Evolutionary conservation across 2,329 filamentous ascomycete species (phyloP), one percentile per base, ranked within the genome.

Genomic region (Graphium sp.): DNA sequence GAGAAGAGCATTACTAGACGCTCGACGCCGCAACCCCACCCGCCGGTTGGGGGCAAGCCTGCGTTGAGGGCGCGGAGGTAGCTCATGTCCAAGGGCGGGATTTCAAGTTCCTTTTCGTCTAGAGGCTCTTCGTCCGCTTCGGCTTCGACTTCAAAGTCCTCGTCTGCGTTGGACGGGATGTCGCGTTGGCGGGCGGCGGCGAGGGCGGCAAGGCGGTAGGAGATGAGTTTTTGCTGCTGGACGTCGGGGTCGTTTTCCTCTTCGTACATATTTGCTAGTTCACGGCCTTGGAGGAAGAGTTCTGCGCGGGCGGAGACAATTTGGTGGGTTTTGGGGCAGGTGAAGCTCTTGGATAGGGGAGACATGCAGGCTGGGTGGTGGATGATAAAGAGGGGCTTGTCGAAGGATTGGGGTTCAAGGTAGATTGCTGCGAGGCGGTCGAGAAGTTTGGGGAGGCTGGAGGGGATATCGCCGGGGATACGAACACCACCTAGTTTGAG

Each of bases 231-330:
- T 31, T 67, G 62, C 25, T 80, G 66, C 54, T 98, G 89, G 41
- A 77, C 79, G 30, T 78, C 74, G 0, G 89, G 89, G 29, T 82
- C 80, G 50, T 98, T 98, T 49, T 98, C 89, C 53, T 98, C 89
- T 49, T 98, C 89, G 50, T 98, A 98, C 58, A 87, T 91, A 51
- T 98, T 98, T 35, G 87, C 82, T 18, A 93, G 64, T 47, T 98
- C 89, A 31, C 72, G 70, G 22, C 77, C 73, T 28, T 70, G 56
- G 36, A 91, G 69, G 52, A 92, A 93, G 14, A 93, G 66, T 52
- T 94, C 85, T 0, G 79, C 81, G 5, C 85, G 74, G 1, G 82
- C 80, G 2, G 83, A 77, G 2, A 93, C 72, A 7, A 66, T 52
- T 46, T 94, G 85, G 10, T 63, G 60, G 0, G 74, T 76, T 7